These are phyloP conservation scores for Flaveria linearis DNA, from an alignment of 129 eudicot genomes.

Conservation along the genomic window DNA sequence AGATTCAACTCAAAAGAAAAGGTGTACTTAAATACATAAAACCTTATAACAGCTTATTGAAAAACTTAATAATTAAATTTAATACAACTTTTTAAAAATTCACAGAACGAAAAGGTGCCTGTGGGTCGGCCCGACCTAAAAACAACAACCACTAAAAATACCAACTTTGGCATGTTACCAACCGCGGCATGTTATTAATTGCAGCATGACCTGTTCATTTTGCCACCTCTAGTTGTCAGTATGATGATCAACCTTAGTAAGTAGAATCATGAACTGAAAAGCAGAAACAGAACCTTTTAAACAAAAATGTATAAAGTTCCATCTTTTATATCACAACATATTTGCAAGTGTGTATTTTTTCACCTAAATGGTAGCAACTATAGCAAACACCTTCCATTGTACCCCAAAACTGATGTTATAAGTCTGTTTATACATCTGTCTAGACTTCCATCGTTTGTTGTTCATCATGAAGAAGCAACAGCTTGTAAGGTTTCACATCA, in stretches of 20 bases:
- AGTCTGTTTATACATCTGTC: background rate
- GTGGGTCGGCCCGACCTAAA: background rate
- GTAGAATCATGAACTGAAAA: background rate
- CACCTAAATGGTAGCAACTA: background rate
- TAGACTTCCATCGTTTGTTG: background rate
- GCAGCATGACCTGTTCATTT: background rate
- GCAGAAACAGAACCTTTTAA: slow-evolving; percentile 9
- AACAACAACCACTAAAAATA: background rate
- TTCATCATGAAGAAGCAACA: background rate
- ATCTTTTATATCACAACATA: slow-evolving; percentile 3
- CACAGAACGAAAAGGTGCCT: background rate
- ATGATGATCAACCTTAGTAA: background rate
- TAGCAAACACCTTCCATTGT: slow-evolving; percentile 3
- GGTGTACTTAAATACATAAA: background rate
- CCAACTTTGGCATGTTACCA: background rate
- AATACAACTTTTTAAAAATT: background rate
- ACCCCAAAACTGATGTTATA: background rate
- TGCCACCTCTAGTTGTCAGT: background rate
- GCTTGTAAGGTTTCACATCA: slow-evolving; percentile 24
- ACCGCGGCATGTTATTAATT: background rate
- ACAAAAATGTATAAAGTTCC: background rate
- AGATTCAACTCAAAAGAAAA: background rate
- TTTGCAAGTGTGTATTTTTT: background rate
- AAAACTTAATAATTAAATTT: background rate
- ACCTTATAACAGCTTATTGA: background rate